Base-by-base conservation (phyloP, 139 green algal species). In the Astrephomene gubernaculifera region DNA sequence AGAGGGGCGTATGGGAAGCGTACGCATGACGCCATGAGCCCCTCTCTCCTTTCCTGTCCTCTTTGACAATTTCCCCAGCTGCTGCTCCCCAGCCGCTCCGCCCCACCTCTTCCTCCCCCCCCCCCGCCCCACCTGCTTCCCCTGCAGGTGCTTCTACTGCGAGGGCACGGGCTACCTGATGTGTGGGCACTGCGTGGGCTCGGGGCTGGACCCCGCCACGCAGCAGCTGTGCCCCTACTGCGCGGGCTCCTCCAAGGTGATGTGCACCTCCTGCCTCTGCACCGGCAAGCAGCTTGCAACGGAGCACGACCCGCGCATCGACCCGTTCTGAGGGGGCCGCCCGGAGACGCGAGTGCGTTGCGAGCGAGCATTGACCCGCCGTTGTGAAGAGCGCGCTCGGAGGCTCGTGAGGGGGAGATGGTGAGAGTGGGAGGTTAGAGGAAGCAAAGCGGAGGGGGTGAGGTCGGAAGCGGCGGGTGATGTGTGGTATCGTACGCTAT, bases 221-320 rank as follows among this genome's bases (percentile, higher is more conserved):
- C 45, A 35, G 60, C 33, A 63, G 24, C 35, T 39, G 52, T 91
- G 86, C 70, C 64, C 70, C 29, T 86, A 71, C 75, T 90, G 97
- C 88, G 93, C 91, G 4, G 91, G 94, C 61, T 98, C 93, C 22
- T 94, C 95, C 83, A 98, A 98, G 89, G 97, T 99, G 73, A 99
- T 99, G 97, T 99, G 97, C 94, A 98, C 96, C 5, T 93, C 90
- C 24, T 99, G 97, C 92, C 91, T 99, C 41, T 98, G 96, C 92
- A 99, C 97, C 14, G 96, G 96, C 27, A 98, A 97, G 91, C 88
- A 95, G 69, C 87, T 99, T 78, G 96, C 95, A 6, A 98, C 96
- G 38, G 97, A 99, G 93, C 94, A 98, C 82, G 97, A 99, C 86
- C 94, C 93, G 0, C 90, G 97, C 9, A 95, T 98, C 22, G 96